Conservation (phyloP, 352 stramenopile species). For the Pythium brachiatum region DNA sequence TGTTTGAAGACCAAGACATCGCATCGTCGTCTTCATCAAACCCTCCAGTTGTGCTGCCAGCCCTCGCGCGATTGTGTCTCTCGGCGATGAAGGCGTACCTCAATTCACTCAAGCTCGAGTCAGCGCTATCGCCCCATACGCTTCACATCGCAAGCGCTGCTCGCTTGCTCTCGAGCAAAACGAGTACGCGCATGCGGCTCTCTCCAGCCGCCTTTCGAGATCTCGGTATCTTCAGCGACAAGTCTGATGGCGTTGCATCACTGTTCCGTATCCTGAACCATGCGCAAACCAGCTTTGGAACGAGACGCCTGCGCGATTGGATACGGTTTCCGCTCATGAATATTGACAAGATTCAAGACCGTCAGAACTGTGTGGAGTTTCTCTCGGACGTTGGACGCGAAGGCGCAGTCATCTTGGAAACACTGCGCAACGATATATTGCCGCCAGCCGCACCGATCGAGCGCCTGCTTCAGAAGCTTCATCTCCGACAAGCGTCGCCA, state of each 20-base stretch:
- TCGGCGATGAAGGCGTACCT: slow-evolving; percentile 1
- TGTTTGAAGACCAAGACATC: not conserved
- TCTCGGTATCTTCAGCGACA: not conserved
- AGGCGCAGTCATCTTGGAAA: slow-evolving; percentile 5
- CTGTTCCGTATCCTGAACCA: slow-evolving; percentile 23
- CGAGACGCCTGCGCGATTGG: slow-evolving; percentile 14
- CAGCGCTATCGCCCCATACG: not conserved
- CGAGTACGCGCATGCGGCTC: not conserved
- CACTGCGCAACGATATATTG: slow-evolving; percentile 5
- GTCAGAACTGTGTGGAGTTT: slow-evolving; percentile 10
- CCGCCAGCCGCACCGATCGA: not conserved
- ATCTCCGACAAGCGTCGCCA: slow-evolving; percentile 12
- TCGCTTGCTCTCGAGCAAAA: not conserved
- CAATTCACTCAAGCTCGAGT: slow-evolving; percentile 3
- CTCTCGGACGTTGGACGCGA: not conserved
- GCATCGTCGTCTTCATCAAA: not conserved
- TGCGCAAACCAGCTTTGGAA: slow-evolving; percentile 14
- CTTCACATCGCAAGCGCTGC: not conserved
- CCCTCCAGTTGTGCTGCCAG: not conserved
- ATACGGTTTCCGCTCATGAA: slow-evolving; percentile 8
- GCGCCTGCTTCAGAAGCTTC: slow-evolving; percentile 6
- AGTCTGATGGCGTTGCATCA: not conserved
- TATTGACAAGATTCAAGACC: slow-evolving; percentile 10
- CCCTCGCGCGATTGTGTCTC: not conserved
- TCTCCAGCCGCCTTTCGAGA: not conserved